Evolutionary conservation across 2,329 filamentous ascomycete genomes (phyloP), one percentile per base, ranked within the genome.

Genomic region (Hypoxylon sp.): DNA sequence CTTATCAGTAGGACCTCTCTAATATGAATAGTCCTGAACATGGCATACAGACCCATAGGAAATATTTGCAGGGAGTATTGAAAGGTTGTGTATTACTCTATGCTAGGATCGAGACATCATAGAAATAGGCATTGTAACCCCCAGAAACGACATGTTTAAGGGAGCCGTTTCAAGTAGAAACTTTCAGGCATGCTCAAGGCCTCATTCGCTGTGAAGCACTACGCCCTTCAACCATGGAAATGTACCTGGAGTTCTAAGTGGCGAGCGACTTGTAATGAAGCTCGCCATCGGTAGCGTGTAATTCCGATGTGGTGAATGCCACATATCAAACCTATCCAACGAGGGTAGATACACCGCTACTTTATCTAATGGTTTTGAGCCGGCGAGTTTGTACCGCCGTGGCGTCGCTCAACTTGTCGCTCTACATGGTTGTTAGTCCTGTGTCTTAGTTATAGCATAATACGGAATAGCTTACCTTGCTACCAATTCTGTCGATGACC

Each of bases 401-500:
- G 7, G 36, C 19, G 14, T 76, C 74, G 53, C 74, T 92, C 72
- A 97, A 92, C 73, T 85, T 87, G 78, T 58, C 93, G 81, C 90
- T 95, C 93, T 93, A 78, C 59, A 58, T 45, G 48, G 32, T 10
- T 6, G 50, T 69, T 63, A 74, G 73, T 21, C 21, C 6, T 11
- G 11, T 52, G 14, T 49, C 9, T 11, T 13, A 10, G 49, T 19
- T 21, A 25, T 69, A 28, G 14, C 38, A 52, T 17, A 61, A 79
- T 72, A 79, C 76, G 57, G 5, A 25, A n/a, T 21, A 48, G 60
- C 83, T 76, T 81, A 92, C 92, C 91, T 97, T 97, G 72, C 83
- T 83, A 71, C 87, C 92, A 76, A 98, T 93, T 65, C 90, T 86
- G 68, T 92, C 90, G 75, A 97, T 91, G 75, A 83, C 78, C 74